Base-by-base conservation (phyloP, 176 grass and related monocot species). In the Juncus inflexus region DNA sequence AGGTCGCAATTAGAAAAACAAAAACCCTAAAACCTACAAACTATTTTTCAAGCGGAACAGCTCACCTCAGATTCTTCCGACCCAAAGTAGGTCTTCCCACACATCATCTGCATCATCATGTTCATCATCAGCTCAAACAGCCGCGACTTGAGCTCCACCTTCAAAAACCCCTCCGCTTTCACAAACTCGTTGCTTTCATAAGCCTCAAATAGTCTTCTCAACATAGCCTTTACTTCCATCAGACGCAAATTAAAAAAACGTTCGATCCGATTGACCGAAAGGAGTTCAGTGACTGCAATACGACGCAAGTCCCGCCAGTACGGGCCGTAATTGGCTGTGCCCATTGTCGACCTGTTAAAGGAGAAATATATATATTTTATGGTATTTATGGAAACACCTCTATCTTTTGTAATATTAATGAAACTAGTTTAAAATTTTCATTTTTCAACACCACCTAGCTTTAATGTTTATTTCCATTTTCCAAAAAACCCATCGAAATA, bases 111-210 rank as follows among this genome's bases (percentile, higher is more conserved):
- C 66, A 69, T 56, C 50, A 69, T 69, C 12, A 56, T 50, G 55
- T 69, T 69, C 66, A 69, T 69, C 66, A 69, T 57, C 16, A 69
- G 36, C 66, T 69, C 66, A 69, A 69, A 69, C 51, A 69, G 51
- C 35, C 51, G 37, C 9, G 51, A 69, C 36, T 69, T 56, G 3
- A 69, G 66, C 66, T 68, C 65, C 40, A 69, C 66, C 50, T 42
- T 69, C n/a, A 69, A 1, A 57, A 56, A 69, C 5, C 35, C 15
- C 66, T 69, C n/a, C 10, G 12, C 7, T 69, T 16, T 56, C 12
- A 2, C 12, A 56, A 5, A 57, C 15, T 49, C 4, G 9, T 57
- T 5, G 5, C 11, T 69, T 69, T 55, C 37, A 69, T 57, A 55
- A 55, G 35, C 36, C 49, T 56, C 55, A 52, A 69, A 57, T 13